Conservation (phyloP, 2,329 filamentous ascomycete species). For the Fusarium sp. region DNA sequence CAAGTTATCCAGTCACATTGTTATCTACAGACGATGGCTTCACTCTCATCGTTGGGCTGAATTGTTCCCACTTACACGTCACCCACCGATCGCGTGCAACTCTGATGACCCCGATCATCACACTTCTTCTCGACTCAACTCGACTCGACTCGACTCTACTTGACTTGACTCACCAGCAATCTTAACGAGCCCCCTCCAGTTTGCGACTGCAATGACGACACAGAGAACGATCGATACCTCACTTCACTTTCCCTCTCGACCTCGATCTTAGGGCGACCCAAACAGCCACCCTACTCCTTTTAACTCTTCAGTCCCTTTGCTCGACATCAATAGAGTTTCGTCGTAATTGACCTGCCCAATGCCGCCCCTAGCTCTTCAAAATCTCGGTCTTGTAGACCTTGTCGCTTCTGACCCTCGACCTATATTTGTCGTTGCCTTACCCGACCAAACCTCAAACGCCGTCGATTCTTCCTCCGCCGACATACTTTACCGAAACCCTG, state of each 20-base stretch:
- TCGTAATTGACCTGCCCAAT: constrained; percentile 29
- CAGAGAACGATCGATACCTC: constrained; percentile 8
- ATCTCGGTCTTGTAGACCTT: constrained; percentile 53
- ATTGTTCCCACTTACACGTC: constrained; percentile 6
- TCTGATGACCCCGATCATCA: constrained; percentile 8
- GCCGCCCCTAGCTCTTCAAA: constrained; percentile 42
- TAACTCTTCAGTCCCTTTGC: neutral
- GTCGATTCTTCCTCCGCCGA: constrained; percentile 14
- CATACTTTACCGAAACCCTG: constrained; percentile 54
- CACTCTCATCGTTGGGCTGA: constrained; percentile 15
- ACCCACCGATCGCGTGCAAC: constrained; percentile 29
- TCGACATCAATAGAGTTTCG: neutral
- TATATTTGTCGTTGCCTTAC: constrained; percentile 52
- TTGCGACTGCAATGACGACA: constrained; percentile 39
- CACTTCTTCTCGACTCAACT: neutral
- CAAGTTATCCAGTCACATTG: neutral
- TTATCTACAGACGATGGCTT: constrained; percentile 20
- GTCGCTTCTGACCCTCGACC: constrained; percentile 56
- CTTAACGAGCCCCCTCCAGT: constrained; percentile 7
- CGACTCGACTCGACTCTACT: neutral
- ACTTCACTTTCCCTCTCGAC: constrained; percentile 15
- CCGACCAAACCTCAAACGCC: constrained; percentile 9
- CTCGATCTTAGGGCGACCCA: constrained; percentile 14
- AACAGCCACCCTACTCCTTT: neutral
- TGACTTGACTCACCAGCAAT: neutral